Evolutionary conservation across 345 rosid genomes (phyloP).

Genomic region (Physaria fendleri): DNA sequence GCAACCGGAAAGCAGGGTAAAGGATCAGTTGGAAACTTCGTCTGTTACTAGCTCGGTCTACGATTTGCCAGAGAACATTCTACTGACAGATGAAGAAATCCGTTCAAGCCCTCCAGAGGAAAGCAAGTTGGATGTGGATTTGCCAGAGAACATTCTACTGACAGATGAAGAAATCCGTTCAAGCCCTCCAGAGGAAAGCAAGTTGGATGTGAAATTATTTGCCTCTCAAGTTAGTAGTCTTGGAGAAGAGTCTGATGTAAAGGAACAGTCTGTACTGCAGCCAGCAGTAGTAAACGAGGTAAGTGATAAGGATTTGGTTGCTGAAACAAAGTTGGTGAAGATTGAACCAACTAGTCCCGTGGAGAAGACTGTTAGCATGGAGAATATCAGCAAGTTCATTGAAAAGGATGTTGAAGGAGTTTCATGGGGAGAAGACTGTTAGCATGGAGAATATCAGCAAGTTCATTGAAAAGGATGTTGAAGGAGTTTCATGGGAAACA

Average conservation of each 20-base stretch:
- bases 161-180: conserved; percentile 45
- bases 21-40: conserved; percentile 35
- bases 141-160: conserved; percentile 39
- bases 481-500: conserved; percentile 54
- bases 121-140: conserved; percentile 29
- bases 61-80: conserved; percentile 47
- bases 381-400: conserved; percentile 30
- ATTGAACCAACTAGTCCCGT: conserved; percentile 34
- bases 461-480: conserved; percentile 51
- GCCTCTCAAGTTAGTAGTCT: conserved; percentile 18
- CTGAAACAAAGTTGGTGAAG: conserved; percentile 34
- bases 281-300: conserved; percentile 34
- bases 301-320: conserved; percentile 28
- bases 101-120: conserved; percentile 38
- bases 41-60: conserved; percentile 36
- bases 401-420: conserved; percentile 62
- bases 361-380: conserved; percentile 50
- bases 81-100: conserved; percentile 50
- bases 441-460: conserved; percentile 36
- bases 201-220: conserved; percentile 29
- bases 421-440: conserved; percentile 57
- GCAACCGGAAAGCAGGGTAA: conserved; percentile 29
- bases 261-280: conserved; percentile 17
- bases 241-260: conserved; percentile 18
- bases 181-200: conserved; percentile 37